Conservation (phyloP, 306 rosid species). For the Lathyrus oleraceus region DNA sequence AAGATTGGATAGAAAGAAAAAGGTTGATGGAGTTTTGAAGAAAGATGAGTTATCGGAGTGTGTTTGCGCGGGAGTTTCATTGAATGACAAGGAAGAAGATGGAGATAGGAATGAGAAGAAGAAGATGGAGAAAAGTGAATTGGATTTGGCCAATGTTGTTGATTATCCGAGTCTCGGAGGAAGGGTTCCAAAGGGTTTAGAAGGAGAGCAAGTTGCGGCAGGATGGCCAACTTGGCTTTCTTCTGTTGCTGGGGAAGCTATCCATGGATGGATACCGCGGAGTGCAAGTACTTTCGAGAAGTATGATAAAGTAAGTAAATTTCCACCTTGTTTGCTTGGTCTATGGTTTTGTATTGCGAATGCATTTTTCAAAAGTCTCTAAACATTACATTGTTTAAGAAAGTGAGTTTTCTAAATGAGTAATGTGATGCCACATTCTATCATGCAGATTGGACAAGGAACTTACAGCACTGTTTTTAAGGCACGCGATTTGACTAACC, state of each 20-base stretch:
- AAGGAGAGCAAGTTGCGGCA: conserved; percentile 87
- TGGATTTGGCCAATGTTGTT: conserved; percentile 34
- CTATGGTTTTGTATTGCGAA: conserved; percentile 18
- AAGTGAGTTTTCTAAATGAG: not conserved
- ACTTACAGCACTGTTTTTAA: conserved; percentile 90
- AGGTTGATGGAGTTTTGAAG: conserved; percentile 51
- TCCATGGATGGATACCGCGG: conserved; percentile 84
- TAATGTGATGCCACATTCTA: conserved; percentile 33
- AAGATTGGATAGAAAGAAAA: conserved; percentile 51
- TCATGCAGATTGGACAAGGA: conserved; percentile 92
- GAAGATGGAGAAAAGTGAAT: conserved; percentile 48
- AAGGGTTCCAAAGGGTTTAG: conserved; percentile 62
- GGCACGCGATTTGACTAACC: conserved; percentile 70
- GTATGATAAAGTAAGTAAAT: conserved; percentile 70
- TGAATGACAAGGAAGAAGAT: conserved; percentile 58
- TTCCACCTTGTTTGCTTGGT: conserved; percentile 25
- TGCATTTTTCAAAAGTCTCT: not conserved
- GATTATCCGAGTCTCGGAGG: conserved; percentile 61
- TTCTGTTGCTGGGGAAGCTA: conserved; percentile 81
- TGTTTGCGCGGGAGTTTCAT: conserved; percentile 44
- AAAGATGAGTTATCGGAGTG: conserved; percentile 44
- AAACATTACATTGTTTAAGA: conserved; percentile 4
- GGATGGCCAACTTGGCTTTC: conserved; percentile 98
- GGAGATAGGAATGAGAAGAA: conserved; percentile 48
- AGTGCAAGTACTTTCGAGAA: conserved; percentile 77